A percentile compares a stretch with the other conserved stretches of the same genome.
Evolutionary conservation across 2,329 filamentous ascomycete genomes (phyloP).

Genomic region (Colletotrichum falcatum): DNA sequence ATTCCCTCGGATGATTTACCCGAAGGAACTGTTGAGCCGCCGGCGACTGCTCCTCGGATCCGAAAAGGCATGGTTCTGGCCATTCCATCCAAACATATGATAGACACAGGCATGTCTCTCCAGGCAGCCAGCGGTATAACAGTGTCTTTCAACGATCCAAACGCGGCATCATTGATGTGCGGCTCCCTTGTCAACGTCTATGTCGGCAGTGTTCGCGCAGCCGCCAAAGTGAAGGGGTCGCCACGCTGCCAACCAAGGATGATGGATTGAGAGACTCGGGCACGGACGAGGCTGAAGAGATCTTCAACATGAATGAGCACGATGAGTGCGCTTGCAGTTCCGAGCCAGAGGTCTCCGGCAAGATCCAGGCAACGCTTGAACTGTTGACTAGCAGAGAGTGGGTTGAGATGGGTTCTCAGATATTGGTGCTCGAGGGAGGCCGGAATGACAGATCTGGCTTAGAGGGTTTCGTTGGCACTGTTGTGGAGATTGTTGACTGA

Average conservation of each 20-base stretch:
- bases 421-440: slow-evolving; percentile 79
- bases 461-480: slow-evolving; percentile 78
- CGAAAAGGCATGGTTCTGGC: slow-evolving; percentile 88
- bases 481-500: slow-evolving; percentile 71
- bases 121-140: slow-evolving; percentile 76
- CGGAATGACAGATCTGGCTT: slow-evolving; percentile 75
- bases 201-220: slow-evolving; percentile 85
- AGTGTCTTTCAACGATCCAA: slow-evolving; percentile 75
- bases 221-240: slow-evolving; percentile 71
- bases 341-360: slow-evolving; percentile 44
- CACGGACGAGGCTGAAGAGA: slow-evolving; percentile 59
- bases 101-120: slow-evolving; percentile 67
- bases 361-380: slow-evolving; percentile 73
- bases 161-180: slow-evolving; percentile 71
- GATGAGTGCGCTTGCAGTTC: slow-evolving; percentile 45
- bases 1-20: slow-evolving; percentile 50
- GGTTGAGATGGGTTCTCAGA: slow-evolving; percentile 77
- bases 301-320: slow-evolving; percentile 67
- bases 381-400: slow-evolving; percentile 78
- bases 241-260: slow-evolving; percentile 16
- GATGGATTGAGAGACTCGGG: slow-evolving; percentile 32
- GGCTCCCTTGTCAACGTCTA: slow-evolving; percentile 85
- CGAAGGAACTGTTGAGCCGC: slow-evolving; percentile 47
- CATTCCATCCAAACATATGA: slow-evolving; percentile 69
- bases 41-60: slow-evolving; percentile 56